Conservation (phyloP, 164 flowering plant genomes). For the Sedum album region DNA sequence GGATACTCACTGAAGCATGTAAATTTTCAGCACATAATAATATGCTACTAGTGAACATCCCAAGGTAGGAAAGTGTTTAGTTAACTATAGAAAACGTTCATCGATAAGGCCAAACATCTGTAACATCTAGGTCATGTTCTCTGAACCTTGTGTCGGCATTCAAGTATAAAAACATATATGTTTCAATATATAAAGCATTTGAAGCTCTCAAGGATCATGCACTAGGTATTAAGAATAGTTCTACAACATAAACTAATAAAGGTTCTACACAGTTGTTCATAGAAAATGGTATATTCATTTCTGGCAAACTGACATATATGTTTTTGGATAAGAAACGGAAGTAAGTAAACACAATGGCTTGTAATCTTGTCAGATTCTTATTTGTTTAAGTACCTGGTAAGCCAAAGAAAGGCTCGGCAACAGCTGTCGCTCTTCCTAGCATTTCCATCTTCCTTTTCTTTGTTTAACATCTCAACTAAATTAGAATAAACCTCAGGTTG, state of each 20-base stretch:
- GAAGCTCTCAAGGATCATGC: too few relatives aligned
- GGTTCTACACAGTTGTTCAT: background rate
- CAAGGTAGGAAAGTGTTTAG: too few relatives aligned
- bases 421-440: conserved; percentile 50
- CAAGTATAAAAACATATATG: too few relatives aligned
- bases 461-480: conserved; percentile 60
- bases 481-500: conserved; percentile 46
- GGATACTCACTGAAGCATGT: background rate
- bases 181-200: too few relatives aligned
- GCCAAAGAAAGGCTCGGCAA: conserved; percentile 70
- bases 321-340: background rate
- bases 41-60: too few relatives aligned
- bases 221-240: background rate
- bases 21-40: background rate
- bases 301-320: background rate
- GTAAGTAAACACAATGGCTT: background rate
- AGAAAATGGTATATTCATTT: background rate
- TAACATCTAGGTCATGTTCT: too few relatives aligned
- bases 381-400: conserved; percentile 52
- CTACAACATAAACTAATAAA: background rate
- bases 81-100: too few relatives aligned
- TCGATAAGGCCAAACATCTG: too few relatives aligned
- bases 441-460: conserved; percentile 49
- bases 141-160: too few relatives aligned
- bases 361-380: background rate